A percentile compares a stretch with the other conserved stretches of the same genome.
Evolutionary conservation across 257 asterid genomes (phyloP).

Genomic region (Solanum peruvianum): DNA sequence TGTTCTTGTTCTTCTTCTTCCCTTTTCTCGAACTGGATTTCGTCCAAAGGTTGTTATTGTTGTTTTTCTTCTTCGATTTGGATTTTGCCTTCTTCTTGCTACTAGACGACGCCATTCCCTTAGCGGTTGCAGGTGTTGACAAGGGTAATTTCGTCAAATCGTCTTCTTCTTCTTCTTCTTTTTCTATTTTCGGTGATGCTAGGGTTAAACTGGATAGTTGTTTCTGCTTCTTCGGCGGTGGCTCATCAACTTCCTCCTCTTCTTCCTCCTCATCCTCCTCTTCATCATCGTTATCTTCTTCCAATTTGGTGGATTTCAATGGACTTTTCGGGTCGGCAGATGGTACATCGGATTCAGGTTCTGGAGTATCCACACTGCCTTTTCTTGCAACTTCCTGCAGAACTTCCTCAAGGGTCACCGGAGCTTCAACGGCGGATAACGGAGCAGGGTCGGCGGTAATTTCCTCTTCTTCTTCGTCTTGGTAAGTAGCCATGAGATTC

Average conservation of each 20-base stretch:
- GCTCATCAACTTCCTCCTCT: slow-evolving; percentile 44
- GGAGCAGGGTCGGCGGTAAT: background rate
- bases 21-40: slow-evolving; percentile 62
- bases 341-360: slow-evolving; percentile 2
- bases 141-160: slow-evolving; percentile 20
- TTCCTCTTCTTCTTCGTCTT: slow-evolving; percentile 21
- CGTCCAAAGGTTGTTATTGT: slow-evolving; percentile 69
- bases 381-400: background rate
- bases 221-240: slow-evolving; percentile 53
- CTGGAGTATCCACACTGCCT: background rate
- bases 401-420: background rate
- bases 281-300: slow-evolving; percentile 30
- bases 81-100: slow-evolving; percentile 51
- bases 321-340: background rate
- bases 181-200: background rate
- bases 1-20: slow-evolving; percentile 63
- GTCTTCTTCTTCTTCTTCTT: background rate
- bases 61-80: slow-evolving; percentile 84
- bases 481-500: slow-evolving; percentile 41
- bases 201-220: slow-evolving; percentile 23
- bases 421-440: slow-evolving; percentile 4
- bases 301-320: slow-evolving; percentile 18
- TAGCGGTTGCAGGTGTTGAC: slow-evolving; percentile 3
- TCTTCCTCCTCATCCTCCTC: slow-evolving; percentile 17
- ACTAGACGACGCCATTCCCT: slow-evolving; percentile 12